Evolutionary conservation across 257 asterid species (phyloP).

Genomic region (Cruciata laevipes): DNA sequence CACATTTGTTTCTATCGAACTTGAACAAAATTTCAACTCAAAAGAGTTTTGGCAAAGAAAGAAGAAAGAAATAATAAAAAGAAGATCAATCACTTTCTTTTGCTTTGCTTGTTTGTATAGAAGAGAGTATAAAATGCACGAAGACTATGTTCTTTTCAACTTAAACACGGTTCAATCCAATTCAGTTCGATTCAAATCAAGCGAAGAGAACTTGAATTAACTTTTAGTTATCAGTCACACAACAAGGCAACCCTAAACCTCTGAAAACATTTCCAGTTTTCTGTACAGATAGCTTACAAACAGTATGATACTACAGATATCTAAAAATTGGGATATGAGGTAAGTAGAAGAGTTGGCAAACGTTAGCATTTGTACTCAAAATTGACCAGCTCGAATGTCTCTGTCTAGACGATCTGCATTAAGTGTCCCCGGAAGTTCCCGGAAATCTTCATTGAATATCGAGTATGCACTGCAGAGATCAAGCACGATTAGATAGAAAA

Average conservation of each 20-base stretch:
- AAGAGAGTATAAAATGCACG: neutral
- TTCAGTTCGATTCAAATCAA: too few relatives aligned
- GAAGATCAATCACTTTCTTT: constrained; percentile 14
- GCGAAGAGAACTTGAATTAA: neutral
- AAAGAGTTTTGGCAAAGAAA: neutral
- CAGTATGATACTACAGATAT: constrained; percentile 1
- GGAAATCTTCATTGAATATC: constrained; percentile 77
- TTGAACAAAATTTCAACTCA: neutral
- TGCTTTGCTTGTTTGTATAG: constrained; percentile 1
- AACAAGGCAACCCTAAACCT: neutral
- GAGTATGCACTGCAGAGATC: constrained; percentile 80
- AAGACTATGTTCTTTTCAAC: too few relatives aligned
- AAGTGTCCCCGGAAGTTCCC: constrained; percentile 92
- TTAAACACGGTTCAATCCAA: too few relatives aligned
- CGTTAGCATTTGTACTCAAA: constrained; percentile 27
- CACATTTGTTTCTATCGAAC: neutral
- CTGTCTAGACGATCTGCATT: constrained; percentile 87
- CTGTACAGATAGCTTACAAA: constrained; percentile 2
- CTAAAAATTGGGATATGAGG: constrained; percentile 1
- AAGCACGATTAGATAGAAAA: constrained; percentile 4
- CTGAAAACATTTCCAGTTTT: neutral
- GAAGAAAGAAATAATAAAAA: constrained; percentile 1
- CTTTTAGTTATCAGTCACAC: neutral
- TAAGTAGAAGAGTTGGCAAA: neutral
- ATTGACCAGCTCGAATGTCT: constrained; percentile 77